phyloP scores from a whole-genome alignment of 1,284 basidiomycete species.

The Ustilago cynodontis region DNA sequence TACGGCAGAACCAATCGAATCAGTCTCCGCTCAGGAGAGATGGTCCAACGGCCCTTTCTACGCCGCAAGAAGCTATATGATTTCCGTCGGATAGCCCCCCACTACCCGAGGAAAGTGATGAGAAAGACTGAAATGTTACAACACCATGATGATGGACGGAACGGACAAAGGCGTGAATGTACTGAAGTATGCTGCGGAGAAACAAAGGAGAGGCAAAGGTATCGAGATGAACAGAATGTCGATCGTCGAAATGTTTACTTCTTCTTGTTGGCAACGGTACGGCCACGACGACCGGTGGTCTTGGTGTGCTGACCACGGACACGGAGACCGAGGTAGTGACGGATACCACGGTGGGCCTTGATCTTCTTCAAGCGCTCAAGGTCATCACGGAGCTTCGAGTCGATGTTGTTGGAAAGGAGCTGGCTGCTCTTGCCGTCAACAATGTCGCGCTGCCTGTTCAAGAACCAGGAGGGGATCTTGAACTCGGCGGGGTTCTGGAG shows the following conservation, averaged over 20 bases:
- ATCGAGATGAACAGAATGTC: slow-evolving; percentile 3
- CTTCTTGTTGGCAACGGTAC: slow-evolving; percentile 70
- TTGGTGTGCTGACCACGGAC: slow-evolving; percentile 96
- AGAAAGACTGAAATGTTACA: slow-evolving; percentile 49
- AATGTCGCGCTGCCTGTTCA: slow-evolving; percentile 99
- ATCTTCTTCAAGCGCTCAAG: slow-evolving; percentile 99
- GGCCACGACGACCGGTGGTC: slow-evolving; percentile 83
- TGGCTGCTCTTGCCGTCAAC: slow-evolving; percentile 97
- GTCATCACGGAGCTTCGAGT: slow-evolving; percentile 98
- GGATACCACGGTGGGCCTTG: slow-evolving; percentile 95
- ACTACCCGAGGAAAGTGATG: slow-evolving; percentile 18
- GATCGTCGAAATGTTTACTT: slow-evolving; percentile 56
- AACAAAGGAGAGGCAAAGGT: slow-evolving; percentile 21
- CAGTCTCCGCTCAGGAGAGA: neutral
- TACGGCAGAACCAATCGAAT: slow-evolving; percentile 13
- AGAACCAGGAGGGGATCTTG: slow-evolving; percentile 99
- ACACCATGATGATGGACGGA: slow-evolving; percentile 44
- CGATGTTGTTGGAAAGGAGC: slow-evolving; percentile 95
- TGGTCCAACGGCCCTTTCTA: slow-evolving; percentile 10
- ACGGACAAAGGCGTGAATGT: slow-evolving; percentile 20
- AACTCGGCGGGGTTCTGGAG: slow-evolving; percentile 99
- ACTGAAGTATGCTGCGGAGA: slow-evolving; percentile 38
- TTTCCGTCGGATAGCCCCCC: slow-evolving; percentile 35
- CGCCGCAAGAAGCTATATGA: slow-evolving; percentile 16
- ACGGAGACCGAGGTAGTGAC: slow-evolving; percentile 96